Evolutionary conservation across 441 rosid species (phyloP).

Genomic region (Populus hybrid): DNA sequence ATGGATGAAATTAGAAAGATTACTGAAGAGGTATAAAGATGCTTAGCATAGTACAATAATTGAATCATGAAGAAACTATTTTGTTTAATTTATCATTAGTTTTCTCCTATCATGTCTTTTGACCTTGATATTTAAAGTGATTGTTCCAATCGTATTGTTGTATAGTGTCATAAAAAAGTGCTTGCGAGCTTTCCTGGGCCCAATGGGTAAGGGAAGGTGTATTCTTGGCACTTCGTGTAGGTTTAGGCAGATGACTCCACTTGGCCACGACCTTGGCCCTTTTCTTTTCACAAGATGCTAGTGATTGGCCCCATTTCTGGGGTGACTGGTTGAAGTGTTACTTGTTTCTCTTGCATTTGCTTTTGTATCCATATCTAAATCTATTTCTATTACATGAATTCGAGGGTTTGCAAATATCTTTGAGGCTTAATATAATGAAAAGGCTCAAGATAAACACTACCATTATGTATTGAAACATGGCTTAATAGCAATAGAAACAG

Average conservation of each 20-base stretch:
- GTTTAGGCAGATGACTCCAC: neutral
- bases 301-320: neutral
- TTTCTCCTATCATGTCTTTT: neutral
- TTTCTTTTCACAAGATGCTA: neutral
- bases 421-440: neutral
- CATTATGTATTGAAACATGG: neutral
- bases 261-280: neutral
- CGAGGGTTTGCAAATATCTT: neutral
- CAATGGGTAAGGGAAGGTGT: neutral
- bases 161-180: neutral
- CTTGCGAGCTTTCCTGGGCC: neutral
- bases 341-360: neutral
- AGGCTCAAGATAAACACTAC: neutral
- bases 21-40: constrained; percentile 59
- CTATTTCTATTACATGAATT: neutral
- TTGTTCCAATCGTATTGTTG: neutral
- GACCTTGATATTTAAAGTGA: neutral
- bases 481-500: neutral
- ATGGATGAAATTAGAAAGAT: constrained; percentile 48
- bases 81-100: neutral
- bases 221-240: neutral
- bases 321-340: neutral
- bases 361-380: neutral
- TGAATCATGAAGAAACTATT: constrained; percentile 7
- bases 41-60: constrained; percentile 12